Evolutionary conservation across 2,329 filamentous ascomycete species (phyloP).

Genomic region (Diaporthe citrichinensis): DNA sequence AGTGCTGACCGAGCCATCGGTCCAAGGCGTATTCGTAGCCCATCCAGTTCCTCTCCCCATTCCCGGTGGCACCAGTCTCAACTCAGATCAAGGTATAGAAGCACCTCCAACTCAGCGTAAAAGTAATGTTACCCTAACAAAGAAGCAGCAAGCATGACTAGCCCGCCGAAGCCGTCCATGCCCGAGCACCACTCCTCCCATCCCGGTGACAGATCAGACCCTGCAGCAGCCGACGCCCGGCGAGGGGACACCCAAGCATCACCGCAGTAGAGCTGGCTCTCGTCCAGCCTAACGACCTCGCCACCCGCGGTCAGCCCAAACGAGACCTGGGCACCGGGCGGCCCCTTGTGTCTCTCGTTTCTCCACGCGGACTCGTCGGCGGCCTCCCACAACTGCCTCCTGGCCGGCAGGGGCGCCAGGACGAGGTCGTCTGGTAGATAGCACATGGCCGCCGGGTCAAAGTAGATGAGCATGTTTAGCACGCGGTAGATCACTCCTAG

Average conservation of each 20-base stretch:
- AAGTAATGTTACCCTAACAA: not conserved
- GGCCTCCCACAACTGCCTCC: not conserved
- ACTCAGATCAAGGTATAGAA: no score
- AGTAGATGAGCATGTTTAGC: not conserved
- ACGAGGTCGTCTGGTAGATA: not conserved
- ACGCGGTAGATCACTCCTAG: constrained; percentile 1
- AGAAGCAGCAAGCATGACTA: constrained; percentile 19
- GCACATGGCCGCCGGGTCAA: not conserved
- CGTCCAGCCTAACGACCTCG: not conserved
- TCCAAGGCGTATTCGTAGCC: no score
- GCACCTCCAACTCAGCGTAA: not conserved
- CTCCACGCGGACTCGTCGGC: not conserved
- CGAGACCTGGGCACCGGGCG: not conserved
- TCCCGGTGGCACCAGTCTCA: no score
- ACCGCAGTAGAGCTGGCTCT: not conserved
- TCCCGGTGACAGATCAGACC: not conserved
- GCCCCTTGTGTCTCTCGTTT: not conserved
- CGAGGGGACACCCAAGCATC: not conserved
- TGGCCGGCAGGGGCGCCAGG: not conserved
- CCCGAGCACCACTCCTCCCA: constrained; percentile 8
- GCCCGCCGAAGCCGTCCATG: not conserved
- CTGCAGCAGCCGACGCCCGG: not conserved
- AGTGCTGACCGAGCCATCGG: no score
- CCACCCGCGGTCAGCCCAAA: not conserved
- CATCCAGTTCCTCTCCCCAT: no score